Evolutionary conservation across 2,329 filamentous ascomycete genomes (phyloP).

Genomic region (Xylaria sp.): DNA sequence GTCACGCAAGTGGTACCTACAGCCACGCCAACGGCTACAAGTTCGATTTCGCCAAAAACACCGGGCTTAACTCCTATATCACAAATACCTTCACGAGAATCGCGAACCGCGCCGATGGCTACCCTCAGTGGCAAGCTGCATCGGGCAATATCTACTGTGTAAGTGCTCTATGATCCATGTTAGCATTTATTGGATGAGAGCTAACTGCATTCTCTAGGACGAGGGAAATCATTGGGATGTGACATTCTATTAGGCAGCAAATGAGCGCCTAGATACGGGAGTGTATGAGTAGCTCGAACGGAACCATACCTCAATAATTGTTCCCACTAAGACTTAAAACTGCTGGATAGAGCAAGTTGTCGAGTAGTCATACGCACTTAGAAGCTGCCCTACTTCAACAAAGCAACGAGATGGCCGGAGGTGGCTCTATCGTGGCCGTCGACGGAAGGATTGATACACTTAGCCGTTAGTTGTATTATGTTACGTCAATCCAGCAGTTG

Average conservation of each 20-base stretch:
- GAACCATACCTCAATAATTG: neutral
- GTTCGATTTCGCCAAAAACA: slow-evolving; percentile 35
- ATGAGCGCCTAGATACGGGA: neutral
- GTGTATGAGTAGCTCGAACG: neutral
- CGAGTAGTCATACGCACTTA: too few relatives aligned
- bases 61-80: slow-evolving; percentile 33
- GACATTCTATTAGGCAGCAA: slow-evolving; percentile 30
- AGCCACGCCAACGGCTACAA: slow-evolving; percentile 38
- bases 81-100: slow-evolving; percentile 34
- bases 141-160: slow-evolving; percentile 38
- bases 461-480: too few relatives aligned
- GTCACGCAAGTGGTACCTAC: slow-evolving; percentile 35
- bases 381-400: too few relatives aligned
- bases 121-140: slow-evolving; percentile 36
- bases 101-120: slow-evolving; percentile 34
- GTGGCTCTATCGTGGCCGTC: too few relatives aligned
- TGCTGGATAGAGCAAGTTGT: too few relatives aligned
- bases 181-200: neutral
- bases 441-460: too few relatives aligned
- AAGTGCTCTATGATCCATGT: slow-evolving; percentile 4
- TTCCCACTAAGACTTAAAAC: neutral
- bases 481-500: too few relatives aligned
- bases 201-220: slow-evolving; percentile 28
- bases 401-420: too few relatives aligned
- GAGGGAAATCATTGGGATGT: slow-evolving; percentile 38